Conservation (phyloP, 164 flowering plant genomes). For the Cinnamomum micranthum region DNA sequence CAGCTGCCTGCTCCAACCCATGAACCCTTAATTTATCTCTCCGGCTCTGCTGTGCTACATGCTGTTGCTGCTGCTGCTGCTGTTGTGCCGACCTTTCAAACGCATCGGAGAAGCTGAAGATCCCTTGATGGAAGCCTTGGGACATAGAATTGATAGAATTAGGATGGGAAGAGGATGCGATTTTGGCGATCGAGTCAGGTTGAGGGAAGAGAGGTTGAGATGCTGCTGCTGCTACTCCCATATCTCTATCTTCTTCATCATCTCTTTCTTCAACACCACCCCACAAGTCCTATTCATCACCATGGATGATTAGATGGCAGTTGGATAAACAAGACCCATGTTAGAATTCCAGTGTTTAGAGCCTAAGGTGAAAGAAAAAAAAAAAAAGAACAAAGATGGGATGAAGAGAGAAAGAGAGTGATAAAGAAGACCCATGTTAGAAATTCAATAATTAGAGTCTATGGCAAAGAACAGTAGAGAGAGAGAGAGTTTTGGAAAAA, state of each 20-base stretch:
- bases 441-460: no score
- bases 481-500: slow-evolving; percentile 1
- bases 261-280: slow-evolving; percentile 14
- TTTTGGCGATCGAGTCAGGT: slow-evolving; percentile 5
- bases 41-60: slow-evolving; percentile 60
- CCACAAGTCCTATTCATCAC: not conserved
- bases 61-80: slow-evolving; percentile 38
- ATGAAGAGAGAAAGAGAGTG: not conserved
- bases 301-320: slow-evolving; percentile 11
- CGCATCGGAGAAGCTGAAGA: slow-evolving; percentile 65
- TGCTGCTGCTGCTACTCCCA: slow-evolving; percentile 45
- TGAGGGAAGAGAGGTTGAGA: slow-evolving; percentile 17
- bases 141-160: slow-evolving; percentile 59
- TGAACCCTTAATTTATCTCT: slow-evolving; percentile 60
- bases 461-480: not conserved
- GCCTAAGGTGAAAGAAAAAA: not conserved
- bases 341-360: not conserved
- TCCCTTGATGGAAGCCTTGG: slow-evolving; percentile 56
- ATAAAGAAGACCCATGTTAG: not conserved
- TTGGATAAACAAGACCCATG: not conserved
- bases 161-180: slow-evolving; percentile 1
- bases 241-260: slow-evolving; percentile 36
- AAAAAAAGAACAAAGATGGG: not conserved
- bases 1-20: slow-evolving; percentile 33
- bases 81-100: slow-evolving; percentile 52